Percentiles rank a stretch among this genome's conserved stretches.
Evolutionary conservation across 306 rosid species (phyloP).

Genomic region (Cucurbita ficifolia): DNA sequence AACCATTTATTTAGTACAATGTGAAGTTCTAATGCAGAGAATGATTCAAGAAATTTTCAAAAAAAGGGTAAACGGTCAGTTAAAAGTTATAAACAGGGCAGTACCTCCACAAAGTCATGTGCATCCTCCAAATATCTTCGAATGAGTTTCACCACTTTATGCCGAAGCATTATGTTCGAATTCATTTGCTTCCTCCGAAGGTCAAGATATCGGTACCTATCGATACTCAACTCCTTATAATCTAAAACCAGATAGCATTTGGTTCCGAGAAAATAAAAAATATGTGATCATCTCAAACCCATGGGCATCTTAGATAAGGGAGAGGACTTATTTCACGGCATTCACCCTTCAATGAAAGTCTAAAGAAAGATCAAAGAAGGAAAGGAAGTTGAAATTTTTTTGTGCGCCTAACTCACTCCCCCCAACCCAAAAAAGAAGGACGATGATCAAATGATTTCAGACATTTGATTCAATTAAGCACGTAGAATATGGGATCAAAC

Average conservation of each 20-base stretch:
- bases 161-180: slow-evolving; percentile 64
- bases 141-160: slow-evolving; percentile 74
- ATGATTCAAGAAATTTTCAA: not conserved
- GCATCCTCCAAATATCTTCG: slow-evolving; percentile 75
- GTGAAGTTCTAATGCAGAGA: not conserved
- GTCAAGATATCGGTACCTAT: slow-evolving; percentile 86
- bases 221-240: slow-evolving; percentile 9
- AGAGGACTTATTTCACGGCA: not conserved
- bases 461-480: not conserved
- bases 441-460: not conserved
- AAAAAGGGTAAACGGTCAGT: not conserved
- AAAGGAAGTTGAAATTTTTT: not conserved
- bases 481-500: not conserved
- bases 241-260: not conserved
- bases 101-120: slow-evolving; percentile 92
- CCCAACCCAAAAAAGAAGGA: not conserved
- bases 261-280: not conserved
- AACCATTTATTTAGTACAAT: not conserved
- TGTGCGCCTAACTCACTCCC: not conserved
- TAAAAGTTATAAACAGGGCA: not conserved
- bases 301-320: not conserved
- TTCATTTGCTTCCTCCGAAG: slow-evolving; percentile 77
- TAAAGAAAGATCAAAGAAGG: not conserved
- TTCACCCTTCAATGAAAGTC: not conserved
- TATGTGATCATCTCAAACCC: not conserved